Evolutionary conservation across 2,329 filamentous ascomycete species (phyloP).

Genomic region (Trichoderma breve): DNA sequence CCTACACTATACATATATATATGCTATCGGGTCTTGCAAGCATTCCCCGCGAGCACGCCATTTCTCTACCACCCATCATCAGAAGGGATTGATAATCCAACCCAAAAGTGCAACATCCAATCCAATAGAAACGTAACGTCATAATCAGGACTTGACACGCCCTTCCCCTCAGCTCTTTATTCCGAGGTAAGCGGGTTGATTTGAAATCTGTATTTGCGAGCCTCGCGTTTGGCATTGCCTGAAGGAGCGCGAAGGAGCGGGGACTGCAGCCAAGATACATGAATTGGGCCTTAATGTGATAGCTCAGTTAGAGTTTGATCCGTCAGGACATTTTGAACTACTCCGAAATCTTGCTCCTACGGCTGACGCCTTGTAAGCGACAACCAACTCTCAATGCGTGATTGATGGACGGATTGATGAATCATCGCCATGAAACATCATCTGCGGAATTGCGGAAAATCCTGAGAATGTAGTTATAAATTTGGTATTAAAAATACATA

Average conservation of each 20-base stretch:
- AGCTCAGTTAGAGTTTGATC: background rate
- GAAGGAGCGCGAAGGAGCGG: background rate
- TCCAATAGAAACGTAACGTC: background rate
- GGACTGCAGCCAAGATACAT: background rate
- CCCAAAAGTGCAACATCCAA: background rate
- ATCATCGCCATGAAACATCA: background rate
- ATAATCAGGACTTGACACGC: constrained; percentile 1
- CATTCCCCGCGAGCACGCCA: constrained; percentile 28
- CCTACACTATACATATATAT: background rate
- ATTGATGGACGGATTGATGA: background rate
- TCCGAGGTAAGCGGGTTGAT: background rate
- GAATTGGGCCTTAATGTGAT: background rate
- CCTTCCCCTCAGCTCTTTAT: background rate
- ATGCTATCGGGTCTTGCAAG: background rate
- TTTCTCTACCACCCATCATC: constrained; percentile 18
- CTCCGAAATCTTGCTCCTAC: background rate
- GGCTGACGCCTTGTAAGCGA: background rate
- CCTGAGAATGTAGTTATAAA: background rate
- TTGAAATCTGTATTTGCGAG: constrained; percentile 4
- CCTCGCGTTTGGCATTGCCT: background rate
- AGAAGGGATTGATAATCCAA: constrained; percentile 29
- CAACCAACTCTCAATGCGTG: background rate
- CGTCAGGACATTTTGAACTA: background rate
- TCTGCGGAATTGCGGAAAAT: background rate
- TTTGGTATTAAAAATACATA: background rate